phyloP scores from a whole-genome alignment of 2,329 filamentous ascomycete species.

The Paraphaeosphaeria sporulosa region DNA sequence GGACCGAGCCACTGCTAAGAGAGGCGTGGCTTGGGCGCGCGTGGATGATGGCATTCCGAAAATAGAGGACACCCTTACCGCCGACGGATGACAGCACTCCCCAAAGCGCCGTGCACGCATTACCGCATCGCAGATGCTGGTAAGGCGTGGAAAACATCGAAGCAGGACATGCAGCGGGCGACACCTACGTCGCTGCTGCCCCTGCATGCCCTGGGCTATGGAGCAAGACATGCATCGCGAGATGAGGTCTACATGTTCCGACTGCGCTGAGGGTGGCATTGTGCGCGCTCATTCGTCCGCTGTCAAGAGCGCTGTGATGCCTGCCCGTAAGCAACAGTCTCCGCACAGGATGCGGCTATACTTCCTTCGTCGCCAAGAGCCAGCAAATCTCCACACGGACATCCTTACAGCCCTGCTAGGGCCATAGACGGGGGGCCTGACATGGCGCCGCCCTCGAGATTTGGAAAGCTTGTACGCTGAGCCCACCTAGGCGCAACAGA shows the following conservation, averaged over 20 bases:
- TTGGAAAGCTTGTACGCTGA: constrained; percentile 28
- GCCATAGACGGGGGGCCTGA: constrained; percentile 38
- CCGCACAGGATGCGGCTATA: constrained; percentile 29
- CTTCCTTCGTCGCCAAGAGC: constrained; percentile 27
- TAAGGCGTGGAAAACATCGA: constrained; percentile 1
- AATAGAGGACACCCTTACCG: constrained; percentile 43
- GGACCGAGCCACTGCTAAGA: constrained; percentile 31
- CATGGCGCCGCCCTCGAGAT: constrained; percentile 24
- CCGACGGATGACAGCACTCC: constrained; percentile 29
- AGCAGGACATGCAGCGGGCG: constrained; percentile 7
- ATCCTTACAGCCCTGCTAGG: constrained; percentile 26
- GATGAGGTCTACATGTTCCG: too few relatives aligned
- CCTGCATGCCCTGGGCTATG: constrained; percentile 21
- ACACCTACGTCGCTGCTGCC: constrained; percentile 20
- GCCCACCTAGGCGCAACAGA: too few relatives aligned
- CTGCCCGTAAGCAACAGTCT: constrained; percentile 41
- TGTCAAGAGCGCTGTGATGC: constrained; percentile 25
- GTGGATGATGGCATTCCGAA: constrained; percentile 27
- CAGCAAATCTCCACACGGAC: constrained; percentile 47
- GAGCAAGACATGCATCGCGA: constrained; percentile 12
- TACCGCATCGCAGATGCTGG: constrained; percentile 13
- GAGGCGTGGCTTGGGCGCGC: constrained; percentile 39
- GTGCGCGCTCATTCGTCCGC: constrained; percentile 32
- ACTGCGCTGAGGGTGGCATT: too few relatives aligned
- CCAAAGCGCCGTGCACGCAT: constrained; percentile 11